phyloP scores from a whole-genome alignment of 805 yeast species.

The Yarrowia sp. region DNA sequence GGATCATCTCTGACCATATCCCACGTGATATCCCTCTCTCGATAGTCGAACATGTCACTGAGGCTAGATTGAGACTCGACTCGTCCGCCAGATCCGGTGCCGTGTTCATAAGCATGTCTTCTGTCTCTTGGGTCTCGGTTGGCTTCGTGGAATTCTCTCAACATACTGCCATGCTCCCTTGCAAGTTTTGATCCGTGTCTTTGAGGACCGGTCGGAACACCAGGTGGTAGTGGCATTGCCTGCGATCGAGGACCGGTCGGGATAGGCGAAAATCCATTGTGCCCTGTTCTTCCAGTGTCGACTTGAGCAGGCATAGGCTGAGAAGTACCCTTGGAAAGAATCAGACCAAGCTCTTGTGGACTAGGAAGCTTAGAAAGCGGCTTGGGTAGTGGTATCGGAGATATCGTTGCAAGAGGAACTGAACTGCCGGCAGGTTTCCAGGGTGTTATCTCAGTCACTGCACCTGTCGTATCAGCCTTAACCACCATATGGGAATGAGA shows the following conservation, averaged over 20 bases:
- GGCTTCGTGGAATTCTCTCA: background rate
- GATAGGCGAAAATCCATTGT: too few species aligned
- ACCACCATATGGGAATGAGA: too few species aligned
- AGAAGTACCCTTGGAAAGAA: background rate
- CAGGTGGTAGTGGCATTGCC: too few species aligned
- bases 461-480: too few species aligned
- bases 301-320: background rate
- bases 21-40: background rate
- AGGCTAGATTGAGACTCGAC: background rate
- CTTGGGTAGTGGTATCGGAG: too few species aligned
- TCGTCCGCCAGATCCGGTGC: too few species aligned
- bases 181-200: background rate
- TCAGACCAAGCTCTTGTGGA: background rate
- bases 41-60: background rate
- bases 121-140: background rate
- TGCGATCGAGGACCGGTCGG: background rate
- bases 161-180: background rate
- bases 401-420: too few species aligned
- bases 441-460: too few species aligned
- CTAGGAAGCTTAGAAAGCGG: background rate
- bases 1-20: background rate
- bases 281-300: too few species aligned
- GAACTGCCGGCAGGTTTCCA: too few species aligned
- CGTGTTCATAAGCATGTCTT: too few species aligned
- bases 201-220: background rate